Conservation (phyloP, 495 filamentous ascomycete species). For the Hypoxylon subgilvum region DNA sequence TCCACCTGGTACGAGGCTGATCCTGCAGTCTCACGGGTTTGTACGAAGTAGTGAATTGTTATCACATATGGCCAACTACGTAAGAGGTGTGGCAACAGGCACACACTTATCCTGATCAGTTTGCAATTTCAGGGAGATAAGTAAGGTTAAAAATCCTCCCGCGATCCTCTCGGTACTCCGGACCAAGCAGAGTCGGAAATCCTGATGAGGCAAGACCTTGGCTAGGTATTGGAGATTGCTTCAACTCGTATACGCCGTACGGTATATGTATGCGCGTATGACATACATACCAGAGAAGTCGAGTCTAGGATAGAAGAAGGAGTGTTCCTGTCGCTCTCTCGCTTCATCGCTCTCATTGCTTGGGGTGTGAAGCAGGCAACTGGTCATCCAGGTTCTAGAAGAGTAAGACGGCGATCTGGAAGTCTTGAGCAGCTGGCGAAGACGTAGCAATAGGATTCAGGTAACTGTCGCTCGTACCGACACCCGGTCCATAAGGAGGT, state of each 20-base stretch:
- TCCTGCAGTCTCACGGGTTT: constrained; percentile 17
- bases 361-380: background rate
- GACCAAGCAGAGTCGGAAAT: background rate
- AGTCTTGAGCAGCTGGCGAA: constrained; percentile 2
- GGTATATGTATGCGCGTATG: too few relatives aligned
- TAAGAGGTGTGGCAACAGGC: constrained; percentile 3
- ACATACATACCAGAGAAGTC: background rate
- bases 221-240: too few relatives aligned
- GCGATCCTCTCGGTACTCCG: constrained; percentile 19
- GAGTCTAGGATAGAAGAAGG: constrained; percentile 1
- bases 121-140: background rate
- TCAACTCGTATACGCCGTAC: too few relatives aligned
- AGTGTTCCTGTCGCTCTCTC: background rate
- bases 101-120: too few relatives aligned
- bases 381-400: constrained; percentile 20
- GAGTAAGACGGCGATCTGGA: constrained; percentile 21
- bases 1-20: constrained; percentile 12
- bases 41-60: background rate
- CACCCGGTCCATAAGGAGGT: too few relatives aligned
- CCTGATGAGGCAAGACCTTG: too few relatives aligned
- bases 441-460: background rate
- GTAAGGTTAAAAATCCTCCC: constrained; percentile 29
- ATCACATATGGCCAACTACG: constrained; percentile 10
- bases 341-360: constrained; percentile 5
- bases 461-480: too few relatives aligned